Conservation (phyloP, 2,329 filamentous ascomycete species). For the Xylariaceae sp. region DNA sequence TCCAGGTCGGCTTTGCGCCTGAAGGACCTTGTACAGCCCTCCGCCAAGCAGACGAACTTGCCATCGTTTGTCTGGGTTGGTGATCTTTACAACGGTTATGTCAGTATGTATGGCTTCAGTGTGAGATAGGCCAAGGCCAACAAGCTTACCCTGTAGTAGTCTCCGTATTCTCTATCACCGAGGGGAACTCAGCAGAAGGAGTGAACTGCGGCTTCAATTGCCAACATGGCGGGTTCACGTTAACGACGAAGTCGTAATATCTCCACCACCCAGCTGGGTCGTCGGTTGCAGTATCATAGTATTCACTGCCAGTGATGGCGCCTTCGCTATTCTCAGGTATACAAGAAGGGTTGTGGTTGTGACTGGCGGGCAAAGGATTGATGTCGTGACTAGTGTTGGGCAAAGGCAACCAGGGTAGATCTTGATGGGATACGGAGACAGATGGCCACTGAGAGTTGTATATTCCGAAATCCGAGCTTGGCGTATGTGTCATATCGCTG, state of each 20-base stretch:
- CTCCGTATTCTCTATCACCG: slow-evolving; percentile 7
- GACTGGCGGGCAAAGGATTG: background rate
- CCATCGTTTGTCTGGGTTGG: slow-evolving; percentile 12
- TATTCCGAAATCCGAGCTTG: slow-evolving; percentile 18
- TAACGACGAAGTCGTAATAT: slow-evolving; percentile 22
- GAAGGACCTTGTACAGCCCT: slow-evolving; percentile 41
- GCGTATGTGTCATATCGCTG: slow-evolving; percentile 7
- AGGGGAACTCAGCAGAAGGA: slow-evolving; percentile 11
- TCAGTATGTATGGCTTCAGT: background rate
- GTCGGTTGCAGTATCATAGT: background rate
- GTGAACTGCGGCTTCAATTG: slow-evolving; percentile 14
- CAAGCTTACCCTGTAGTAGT: slow-evolving; percentile 10
- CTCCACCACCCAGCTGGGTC: slow-evolving; percentile 8
- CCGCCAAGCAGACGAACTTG: slow-evolving; percentile 20
- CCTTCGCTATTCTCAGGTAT: background rate
- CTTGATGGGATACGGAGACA: slow-evolving; percentile 2
- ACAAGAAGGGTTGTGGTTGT: background rate
- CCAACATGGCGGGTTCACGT: slow-evolving; percentile 22
- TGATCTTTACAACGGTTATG: slow-evolving; percentile 10
- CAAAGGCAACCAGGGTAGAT: background rate
- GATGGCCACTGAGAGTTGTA: slow-evolving; percentile 13
- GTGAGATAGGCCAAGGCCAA: slow-evolving; percentile 1
- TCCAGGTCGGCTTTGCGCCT: slow-evolving; percentile 50
- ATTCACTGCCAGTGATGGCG: background rate
- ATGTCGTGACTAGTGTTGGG: background rate